These are phyloP conservation scores for Cyclotella kingstonii DNA, from an alignment of 108 stramenopile species.

Conservation along the genomic window DNA sequence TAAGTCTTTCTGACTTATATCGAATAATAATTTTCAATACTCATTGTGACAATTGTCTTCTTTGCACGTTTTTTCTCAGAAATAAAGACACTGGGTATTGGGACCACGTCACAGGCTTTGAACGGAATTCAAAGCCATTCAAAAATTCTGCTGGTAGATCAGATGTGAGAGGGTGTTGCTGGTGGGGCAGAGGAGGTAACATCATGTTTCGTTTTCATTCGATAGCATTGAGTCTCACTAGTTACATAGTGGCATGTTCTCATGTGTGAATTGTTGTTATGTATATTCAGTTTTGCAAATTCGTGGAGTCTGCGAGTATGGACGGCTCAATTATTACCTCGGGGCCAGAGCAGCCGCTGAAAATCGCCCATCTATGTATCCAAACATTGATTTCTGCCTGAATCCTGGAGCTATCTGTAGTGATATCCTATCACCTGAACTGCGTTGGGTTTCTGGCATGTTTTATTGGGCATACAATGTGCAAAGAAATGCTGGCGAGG, in stretches of 20 bases:
- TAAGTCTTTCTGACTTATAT: constrained; percentile 1
- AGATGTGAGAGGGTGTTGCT: constrained; percentile 29
- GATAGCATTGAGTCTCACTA: background rate
- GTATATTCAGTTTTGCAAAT: constrained; percentile 19
- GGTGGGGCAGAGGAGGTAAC: constrained; percentile 25
- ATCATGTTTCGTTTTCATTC: background rate
- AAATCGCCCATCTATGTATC: constrained; percentile 17
- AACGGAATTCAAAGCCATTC: constrained; percentile 26
- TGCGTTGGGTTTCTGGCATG: constrained; percentile 48
- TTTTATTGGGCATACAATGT: constrained; percentile 44
- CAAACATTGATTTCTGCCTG: constrained; percentile 36
- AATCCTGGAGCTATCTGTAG: constrained; percentile 40
- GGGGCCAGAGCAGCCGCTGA: constrained; percentile 22
- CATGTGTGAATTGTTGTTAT: background rate
- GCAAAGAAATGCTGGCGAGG: constrained; percentile 18
- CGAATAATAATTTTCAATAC: no score
- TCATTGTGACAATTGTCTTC: no score
- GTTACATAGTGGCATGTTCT: background rate
- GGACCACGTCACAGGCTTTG: constrained; percentile 43
- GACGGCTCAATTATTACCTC: constrained; percentile 36
- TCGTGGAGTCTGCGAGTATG: constrained; percentile 36
- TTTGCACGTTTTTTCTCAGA: no score
- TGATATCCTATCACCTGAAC: constrained; percentile 22
- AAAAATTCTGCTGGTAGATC: constrained; percentile 40
- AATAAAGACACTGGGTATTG: constrained; percentile 44